These are phyloP conservation scores for Pichia sp. DNA, from an alignment of 1,139 yeast genomes.

Conservation along the genomic window DNA sequence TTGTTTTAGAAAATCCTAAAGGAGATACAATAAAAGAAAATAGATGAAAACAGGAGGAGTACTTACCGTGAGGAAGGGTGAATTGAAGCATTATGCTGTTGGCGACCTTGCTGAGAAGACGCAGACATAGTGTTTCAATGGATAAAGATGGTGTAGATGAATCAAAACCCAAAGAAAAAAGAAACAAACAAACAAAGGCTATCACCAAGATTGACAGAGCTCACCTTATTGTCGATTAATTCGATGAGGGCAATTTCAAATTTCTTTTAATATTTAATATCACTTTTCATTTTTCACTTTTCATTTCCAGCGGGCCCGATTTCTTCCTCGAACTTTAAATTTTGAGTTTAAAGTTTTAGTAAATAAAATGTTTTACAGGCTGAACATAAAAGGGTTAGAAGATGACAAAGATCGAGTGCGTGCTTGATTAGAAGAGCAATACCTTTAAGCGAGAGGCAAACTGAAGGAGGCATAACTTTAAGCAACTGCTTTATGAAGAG, in stretches of 20 bases:
- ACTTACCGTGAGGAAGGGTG: slow-evolving; percentile 12
- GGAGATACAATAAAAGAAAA: not conserved
- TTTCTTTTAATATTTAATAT: no score
- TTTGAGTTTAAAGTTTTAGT: no score
- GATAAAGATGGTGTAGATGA: not conserved
- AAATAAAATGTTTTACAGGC: no score
- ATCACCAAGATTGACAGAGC: not conserved
- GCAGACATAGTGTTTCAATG: slow-evolving; percentile 5
- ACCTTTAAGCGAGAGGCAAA: no score
- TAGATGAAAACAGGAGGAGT: not conserved
- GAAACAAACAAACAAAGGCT: not conserved
- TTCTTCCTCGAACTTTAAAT: not conserved
- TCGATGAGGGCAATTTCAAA: not conserved
- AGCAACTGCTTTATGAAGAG: no score
- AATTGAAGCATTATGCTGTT: not conserved
- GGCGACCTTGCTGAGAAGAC: slow-evolving; percentile 1
- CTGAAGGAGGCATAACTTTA: no score
- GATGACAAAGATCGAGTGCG: no score
- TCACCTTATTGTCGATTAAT: not conserved
- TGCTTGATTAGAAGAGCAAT: no score
- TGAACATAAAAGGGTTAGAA: no score
- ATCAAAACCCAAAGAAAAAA: not conserved
- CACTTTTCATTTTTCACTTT: not conserved
- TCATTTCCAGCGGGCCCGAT: not conserved
- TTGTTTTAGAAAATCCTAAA: not conserved